Base-by-base conservation (phyloP, 148 eudicot species). In the Fagopyrum homotropicum region DNA sequence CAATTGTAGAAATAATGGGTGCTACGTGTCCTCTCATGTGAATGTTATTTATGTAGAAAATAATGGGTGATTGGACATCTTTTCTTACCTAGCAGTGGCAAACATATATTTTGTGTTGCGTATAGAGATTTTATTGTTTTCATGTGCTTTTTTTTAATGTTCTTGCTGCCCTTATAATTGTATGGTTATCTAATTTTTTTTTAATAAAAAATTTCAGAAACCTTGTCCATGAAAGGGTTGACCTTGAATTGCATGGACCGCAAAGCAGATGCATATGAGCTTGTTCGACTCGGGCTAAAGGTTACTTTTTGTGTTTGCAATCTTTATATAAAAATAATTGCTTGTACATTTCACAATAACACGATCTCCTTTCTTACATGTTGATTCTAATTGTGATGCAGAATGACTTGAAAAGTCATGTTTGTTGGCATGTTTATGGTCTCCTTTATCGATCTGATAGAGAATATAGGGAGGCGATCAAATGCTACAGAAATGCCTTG, bases 381-480 rank as follows among this genome's bases (percentile, higher is more conserved):
- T 49, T 49, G 6, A 47, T 45, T 72, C 35, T 72, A 14, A 47
- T 72, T 72, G 56, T 57, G 72, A 49, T 79, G 79, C 92, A 96
- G 99, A 90, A 96, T 89, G 99, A 96, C 83, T 88, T 96, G 73
- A 92, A 92, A 88, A 96, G 99, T 84, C 99, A 96, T 81, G 98
- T 96, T 74, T 96, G 98, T 81, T 96, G 99, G 99, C 99, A 96
- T 87, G 99, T 96, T 29, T 96, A 90, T 80, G 99, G 99, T 76
- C 99, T 96, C 72, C 79, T 96, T 73, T 92, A 96, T 83, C 97
- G 99, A 55, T 92, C 99, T 7, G 99, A 96, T 80, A 89, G 99
- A 83, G 99, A 96, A 76, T 92, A 96, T 78, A 82, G 99, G 74
- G 99, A 96, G 79, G 99, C 98, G 55, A 92, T 96, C 74, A 96